phyloP scores from a whole-genome alignment of 352 stramenopile species.

The Pythium phragmiticola region DNA sequence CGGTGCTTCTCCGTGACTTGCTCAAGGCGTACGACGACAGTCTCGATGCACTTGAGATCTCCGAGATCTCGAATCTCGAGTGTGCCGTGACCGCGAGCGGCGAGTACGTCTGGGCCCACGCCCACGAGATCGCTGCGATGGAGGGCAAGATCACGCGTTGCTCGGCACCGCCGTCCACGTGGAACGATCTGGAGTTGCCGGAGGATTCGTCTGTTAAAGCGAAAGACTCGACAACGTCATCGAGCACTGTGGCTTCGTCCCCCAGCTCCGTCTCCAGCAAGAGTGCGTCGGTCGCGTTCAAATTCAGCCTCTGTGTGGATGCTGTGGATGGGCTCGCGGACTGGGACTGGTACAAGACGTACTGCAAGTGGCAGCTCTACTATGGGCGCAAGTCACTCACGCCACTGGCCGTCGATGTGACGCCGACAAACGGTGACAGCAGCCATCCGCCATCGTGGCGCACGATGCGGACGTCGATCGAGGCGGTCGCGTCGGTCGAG shows the following conservation, averaged over 20 bases:
- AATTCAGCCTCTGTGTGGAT: neutral
- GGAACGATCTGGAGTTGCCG: neutral
- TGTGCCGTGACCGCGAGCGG: conserved; percentile 14
- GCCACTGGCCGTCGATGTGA: neutral
- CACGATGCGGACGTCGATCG: neutral
- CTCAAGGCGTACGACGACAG: conserved; percentile 13
- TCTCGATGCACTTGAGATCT: conserved; percentile 15
- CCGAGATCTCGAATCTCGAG: conserved; percentile 11
- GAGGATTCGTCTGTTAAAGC: neutral
- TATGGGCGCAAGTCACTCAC: neutral
- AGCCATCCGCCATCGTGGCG: conserved; percentile 15
- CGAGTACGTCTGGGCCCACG: conserved; percentile 16
- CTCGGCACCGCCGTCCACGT: conserved; percentile 5
- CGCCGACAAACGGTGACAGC: neutral
- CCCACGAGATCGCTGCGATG: conserved; percentile 6
- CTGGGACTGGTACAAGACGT: conserved; percentile 25
- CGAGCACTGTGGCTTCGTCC: neutral
- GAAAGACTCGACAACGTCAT: neutral
- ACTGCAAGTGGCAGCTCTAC: conserved; percentile 22
- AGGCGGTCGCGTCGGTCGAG: conserved; percentile 1
- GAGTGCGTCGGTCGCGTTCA: conserved; percentile 2
- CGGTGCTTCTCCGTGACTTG: conserved; percentile 12
- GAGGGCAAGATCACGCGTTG: conserved; percentile 11
- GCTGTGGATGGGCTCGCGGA: neutral
- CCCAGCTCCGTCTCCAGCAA: neutral